A percentile compares a stretch with the other conserved stretches of the same genome.
These are phyloP conservation scores for Leptographium radiaticola DNA, from an alignment of 2,329 filamentous ascomycete genomes.

Conservation along the genomic window DNA sequence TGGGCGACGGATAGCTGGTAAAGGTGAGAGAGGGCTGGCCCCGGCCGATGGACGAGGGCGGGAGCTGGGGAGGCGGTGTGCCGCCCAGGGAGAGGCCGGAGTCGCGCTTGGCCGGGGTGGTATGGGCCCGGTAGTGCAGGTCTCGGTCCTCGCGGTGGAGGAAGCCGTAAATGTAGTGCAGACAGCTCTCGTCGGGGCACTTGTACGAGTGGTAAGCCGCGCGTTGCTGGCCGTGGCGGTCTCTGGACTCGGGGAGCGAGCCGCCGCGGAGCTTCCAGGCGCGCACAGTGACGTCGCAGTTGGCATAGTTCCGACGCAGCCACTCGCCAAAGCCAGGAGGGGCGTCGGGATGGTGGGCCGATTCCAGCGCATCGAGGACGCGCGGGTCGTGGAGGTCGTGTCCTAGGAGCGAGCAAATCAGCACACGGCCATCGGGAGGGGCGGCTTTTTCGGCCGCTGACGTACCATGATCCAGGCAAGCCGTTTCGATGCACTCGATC, in stretches of 20 bases:
- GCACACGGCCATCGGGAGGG: not conserved
- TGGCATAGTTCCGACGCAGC: constrained; percentile 37
- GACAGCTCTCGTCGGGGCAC: constrained; percentile 40
- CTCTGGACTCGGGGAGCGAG: constrained; percentile 21
- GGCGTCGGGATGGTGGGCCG: constrained; percentile 23
- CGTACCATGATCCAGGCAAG: constrained; percentile 35
- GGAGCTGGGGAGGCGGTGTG: constrained; percentile 18
- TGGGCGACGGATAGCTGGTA: constrained; percentile 22
- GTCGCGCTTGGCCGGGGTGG: constrained; percentile 27
- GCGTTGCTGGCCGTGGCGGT: not conserved
- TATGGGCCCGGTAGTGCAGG: constrained; percentile 34
- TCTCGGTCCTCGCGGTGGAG: constrained; percentile 36
- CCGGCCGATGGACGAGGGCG: constrained; percentile 17
- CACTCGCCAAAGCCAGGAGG: constrained; percentile 36
- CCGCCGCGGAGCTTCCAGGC: constrained; percentile 25
- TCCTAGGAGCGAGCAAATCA: constrained; percentile 17
- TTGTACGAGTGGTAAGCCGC: constrained; percentile 28
- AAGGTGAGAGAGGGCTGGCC: constrained; percentile 19
- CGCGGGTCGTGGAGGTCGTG: constrained; percentile 28
- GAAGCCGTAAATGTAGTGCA: constrained; percentile 47
- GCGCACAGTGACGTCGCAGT: constrained; percentile 34
- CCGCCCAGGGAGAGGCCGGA: constrained; percentile 28
- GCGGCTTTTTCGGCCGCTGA: not conserved
- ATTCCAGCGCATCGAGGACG: constrained; percentile 25
- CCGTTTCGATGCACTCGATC: constrained; percentile 44